A percentile compares a stretch with the other conserved stretches of the same genome.
These are phyloP conservation scores for Gossypium sturtianum DNA, from an alignment of 345 rosid genomes.

Conservation along the genomic window DNA sequence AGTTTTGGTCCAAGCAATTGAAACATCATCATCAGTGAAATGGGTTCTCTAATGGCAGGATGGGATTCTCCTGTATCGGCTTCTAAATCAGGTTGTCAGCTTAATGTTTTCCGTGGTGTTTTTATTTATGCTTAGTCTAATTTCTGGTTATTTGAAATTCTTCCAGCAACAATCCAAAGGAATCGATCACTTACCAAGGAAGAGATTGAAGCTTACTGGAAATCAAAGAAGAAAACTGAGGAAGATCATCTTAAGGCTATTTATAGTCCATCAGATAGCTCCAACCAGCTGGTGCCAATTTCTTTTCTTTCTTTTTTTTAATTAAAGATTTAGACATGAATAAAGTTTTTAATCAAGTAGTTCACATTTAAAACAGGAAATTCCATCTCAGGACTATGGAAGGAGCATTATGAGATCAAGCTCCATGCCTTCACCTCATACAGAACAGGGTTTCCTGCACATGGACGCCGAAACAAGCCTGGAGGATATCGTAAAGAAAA, in stretches of 20 bases:
- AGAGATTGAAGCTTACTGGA: slow-evolving; percentile 78
- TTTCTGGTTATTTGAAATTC: neutral
- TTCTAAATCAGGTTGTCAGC: slow-evolving; percentile 41
- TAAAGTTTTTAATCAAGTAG: neutral
- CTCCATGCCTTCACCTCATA: slow-evolving; percentile 21
- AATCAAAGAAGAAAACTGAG: slow-evolving; percentile 48
- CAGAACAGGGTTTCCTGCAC: slow-evolving; percentile 14
- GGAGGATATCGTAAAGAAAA: slow-evolving; percentile 29
- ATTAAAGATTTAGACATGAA: slow-evolving; percentile 9
- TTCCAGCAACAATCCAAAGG: slow-evolving; percentile 42
- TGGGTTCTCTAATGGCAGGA: slow-evolving; percentile 98
- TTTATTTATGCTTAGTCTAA: neutral
- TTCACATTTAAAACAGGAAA: slow-evolving; percentile 11
- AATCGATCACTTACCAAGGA: slow-evolving; percentile 66
- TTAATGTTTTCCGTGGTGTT: neutral
- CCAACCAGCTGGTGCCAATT: neutral
- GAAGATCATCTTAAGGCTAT: slow-evolving; percentile 48
- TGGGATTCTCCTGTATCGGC: slow-evolving; percentile 68
- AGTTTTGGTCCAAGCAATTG: slow-evolving; percentile 3
- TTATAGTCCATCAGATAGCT: slow-evolving; percentile 20
- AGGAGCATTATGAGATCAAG: slow-evolving; percentile 25
- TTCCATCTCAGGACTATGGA: neutral
- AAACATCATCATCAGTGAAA: slow-evolving; percentile 13
- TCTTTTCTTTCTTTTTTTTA: too few relatives aligned
- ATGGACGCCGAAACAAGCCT: slow-evolving; percentile 18